Conservation (phyloP, 441 rosid species). For the Erodium texanum region DNA sequence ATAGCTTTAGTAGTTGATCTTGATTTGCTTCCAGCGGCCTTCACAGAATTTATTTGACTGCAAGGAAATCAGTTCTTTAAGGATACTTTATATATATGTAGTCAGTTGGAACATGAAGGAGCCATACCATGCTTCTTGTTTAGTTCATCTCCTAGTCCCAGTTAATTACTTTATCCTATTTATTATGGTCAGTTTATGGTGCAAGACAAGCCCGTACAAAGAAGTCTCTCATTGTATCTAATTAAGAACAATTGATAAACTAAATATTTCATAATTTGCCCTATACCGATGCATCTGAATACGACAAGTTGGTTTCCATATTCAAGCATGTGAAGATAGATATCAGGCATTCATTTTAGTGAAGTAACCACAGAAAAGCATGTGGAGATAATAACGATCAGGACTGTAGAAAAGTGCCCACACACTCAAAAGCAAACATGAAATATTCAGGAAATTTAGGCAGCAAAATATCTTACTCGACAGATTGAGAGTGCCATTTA, state of each 20-base stretch:
- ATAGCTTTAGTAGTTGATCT: slow-evolving; percentile 32
- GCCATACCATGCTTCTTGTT: background rate
- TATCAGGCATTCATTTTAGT: background rate
- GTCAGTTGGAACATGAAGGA: background rate
- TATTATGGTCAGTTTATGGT: too few species aligned
- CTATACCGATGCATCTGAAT: too few species aligned
- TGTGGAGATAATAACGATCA: too few species aligned
- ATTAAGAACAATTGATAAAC: too few species aligned
- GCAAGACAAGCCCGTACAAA: too few species aligned
- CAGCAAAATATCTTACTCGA: slow-evolving; percentile 35
- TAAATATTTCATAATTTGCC: too few species aligned
- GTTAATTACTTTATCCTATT: too few species aligned
- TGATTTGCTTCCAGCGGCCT: slow-evolving; percentile 34
- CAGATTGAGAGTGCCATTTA: slow-evolving; percentile 26
- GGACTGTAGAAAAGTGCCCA: too few species aligned
- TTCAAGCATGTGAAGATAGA: background rate
- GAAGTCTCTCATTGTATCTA: too few species aligned
- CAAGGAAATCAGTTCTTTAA: slow-evolving; percentile 15
- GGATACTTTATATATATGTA: background rate
- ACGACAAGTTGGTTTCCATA: background rate
- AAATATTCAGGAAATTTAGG: slow-evolving; percentile 6
- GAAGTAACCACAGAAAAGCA: slow-evolving; percentile 5
- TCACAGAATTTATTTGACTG: slow-evolving; percentile 39
- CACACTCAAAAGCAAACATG: background rate
- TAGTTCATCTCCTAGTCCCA: too few species aligned